These are phyloP conservation scores for Suillus variegatus DNA, from an alignment of 768 basidiomycete species.

Conservation along the genomic window DNA sequence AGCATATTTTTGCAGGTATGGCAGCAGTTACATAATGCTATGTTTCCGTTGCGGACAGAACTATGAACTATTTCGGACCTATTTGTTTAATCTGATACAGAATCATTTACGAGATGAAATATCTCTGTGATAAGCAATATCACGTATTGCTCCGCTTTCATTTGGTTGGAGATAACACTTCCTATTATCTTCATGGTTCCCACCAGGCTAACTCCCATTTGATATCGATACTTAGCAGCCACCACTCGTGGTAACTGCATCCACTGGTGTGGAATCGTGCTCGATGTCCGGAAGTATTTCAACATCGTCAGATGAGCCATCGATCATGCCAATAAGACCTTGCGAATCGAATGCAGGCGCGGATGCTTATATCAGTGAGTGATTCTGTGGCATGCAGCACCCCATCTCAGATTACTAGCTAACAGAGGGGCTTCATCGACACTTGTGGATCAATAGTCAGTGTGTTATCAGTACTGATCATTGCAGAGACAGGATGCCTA, in stretches of 20 bases:
- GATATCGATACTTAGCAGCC: conserved; percentile 44
- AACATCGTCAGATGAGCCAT: conserved; percentile 47
- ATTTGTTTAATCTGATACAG: background rate
- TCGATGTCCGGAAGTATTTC: conserved; percentile 36
- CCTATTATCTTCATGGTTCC: background rate
- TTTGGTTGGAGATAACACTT: background rate
- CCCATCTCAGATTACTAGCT: background rate
- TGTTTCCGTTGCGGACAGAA: conserved; percentile 27
- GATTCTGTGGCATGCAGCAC: background rate
- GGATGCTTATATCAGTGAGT: conserved; percentile 1
- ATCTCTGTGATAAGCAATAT: background rate
- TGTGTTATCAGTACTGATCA: background rate
- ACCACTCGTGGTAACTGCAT: conserved; percentile 52
- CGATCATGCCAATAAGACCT: conserved; percentile 35
- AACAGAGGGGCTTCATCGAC: background rate
- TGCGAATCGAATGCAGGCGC: background rate
- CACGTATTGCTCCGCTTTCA: background rate
- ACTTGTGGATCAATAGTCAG: background rate
- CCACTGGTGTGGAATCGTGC: conserved; percentile 30
- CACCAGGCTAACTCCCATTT: conserved; percentile 38
- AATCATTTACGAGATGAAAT: background rate
- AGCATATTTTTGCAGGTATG: conserved; percentile 22
- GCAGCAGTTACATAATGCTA: conserved; percentile 16
- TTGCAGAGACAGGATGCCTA: background rate
- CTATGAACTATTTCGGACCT: conserved; percentile 17